Conservation (phyloP, 495 filamentous ascomycete species). For the Chaetomidium leptoderma region DNA sequence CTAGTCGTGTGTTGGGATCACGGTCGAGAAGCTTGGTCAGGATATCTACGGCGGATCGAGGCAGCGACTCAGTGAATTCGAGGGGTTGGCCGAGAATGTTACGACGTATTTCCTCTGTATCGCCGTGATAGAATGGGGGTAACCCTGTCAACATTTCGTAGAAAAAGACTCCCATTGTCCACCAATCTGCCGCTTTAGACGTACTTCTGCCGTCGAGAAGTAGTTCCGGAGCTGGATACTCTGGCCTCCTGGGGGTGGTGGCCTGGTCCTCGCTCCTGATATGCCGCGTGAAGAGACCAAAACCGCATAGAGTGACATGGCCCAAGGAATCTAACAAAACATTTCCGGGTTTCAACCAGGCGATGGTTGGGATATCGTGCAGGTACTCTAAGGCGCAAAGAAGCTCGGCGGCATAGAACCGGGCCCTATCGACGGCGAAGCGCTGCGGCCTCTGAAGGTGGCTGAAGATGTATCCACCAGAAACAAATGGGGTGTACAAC, state of each 20-base stretch:
- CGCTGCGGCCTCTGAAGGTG: slow-evolving; percentile 79
- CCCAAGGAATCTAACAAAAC: slow-evolving; percentile 82
- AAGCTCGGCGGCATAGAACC: slow-evolving; percentile 82
- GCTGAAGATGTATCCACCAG: slow-evolving; percentile 81
- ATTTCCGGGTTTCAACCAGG: slow-evolving; percentile 81
- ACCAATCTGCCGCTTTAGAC: slow-evolving; percentile 78
- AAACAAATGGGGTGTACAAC: slow-evolving; percentile 76
- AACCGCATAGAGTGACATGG: slow-evolving; percentile 82
- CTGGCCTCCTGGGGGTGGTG: slow-evolving; percentile 80
- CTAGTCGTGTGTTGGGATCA: slow-evolving; percentile 66
- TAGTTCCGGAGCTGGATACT: slow-evolving; percentile 80
- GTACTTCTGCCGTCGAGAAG: slow-evolving; percentile 75
- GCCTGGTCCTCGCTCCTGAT: slow-evolving; percentile 76
- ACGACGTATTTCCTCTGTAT: slow-evolving; percentile 84
- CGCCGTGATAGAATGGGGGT: slow-evolving; percentile 84
- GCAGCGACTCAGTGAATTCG: slow-evolving; percentile 64
- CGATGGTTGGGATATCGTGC: slow-evolving; percentile 83
- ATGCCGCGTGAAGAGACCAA: slow-evolving; percentile 78
- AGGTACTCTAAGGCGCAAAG: slow-evolving; percentile 81
- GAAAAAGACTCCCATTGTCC: slow-evolving; percentile 80
- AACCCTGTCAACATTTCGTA: slow-evolving; percentile 88
- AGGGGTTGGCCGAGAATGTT: slow-evolving; percentile 80
- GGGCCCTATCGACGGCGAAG: slow-evolving; percentile 78
- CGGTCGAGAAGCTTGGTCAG: slow-evolving; percentile 69
- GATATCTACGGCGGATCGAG: slow-evolving; percentile 69